phyloP scores from a whole-genome alignment of 768 basidiomycete genomes.

The Favolaschia claudopus region DNA sequence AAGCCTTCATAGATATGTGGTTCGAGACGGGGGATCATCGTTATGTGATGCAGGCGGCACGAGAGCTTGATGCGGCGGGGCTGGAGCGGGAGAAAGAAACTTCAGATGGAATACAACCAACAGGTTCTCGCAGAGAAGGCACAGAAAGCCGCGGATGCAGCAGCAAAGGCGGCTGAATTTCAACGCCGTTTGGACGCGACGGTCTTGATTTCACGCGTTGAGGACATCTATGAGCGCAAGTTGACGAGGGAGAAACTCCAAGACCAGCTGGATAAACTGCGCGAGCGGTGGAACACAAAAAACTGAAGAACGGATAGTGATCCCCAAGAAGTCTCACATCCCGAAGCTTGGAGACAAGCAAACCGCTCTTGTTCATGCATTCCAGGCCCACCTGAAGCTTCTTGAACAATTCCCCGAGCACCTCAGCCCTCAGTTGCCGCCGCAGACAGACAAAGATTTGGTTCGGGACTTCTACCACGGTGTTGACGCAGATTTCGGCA shows the following conservation, averaged over 20 bases:
- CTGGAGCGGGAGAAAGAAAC: not conserved
- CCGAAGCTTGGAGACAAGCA: not conserved
- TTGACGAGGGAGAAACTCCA: not conserved
- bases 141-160: not conserved
- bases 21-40: not conserved
- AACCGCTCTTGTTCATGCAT: not conserved
- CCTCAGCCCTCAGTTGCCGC: too few relatives aligned
- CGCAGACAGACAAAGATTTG: too few relatives aligned
- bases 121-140: not conserved
- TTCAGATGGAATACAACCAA: not conserved
- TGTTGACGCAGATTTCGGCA: too few relatives aligned
- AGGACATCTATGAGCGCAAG: not conserved
- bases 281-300: not conserved
- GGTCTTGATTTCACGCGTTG: not conserved
- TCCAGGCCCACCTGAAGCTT: too few relatives aligned
- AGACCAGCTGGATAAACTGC: conserved; percentile 5
- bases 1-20: not conserved
- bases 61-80: not conserved
- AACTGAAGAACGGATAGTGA: not conserved
- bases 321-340: not conserved
- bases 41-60: not conserved
- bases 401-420: too few relatives aligned
- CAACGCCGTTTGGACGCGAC: not conserved
- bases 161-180: not conserved
- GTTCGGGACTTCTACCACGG: too few relatives aligned